Percentiles rank a stretch among this genome's conserved stretches.
Conservation (phyloP, 2,329 filamentous ascomycete species). For the Claviceps capensis region DNA sequence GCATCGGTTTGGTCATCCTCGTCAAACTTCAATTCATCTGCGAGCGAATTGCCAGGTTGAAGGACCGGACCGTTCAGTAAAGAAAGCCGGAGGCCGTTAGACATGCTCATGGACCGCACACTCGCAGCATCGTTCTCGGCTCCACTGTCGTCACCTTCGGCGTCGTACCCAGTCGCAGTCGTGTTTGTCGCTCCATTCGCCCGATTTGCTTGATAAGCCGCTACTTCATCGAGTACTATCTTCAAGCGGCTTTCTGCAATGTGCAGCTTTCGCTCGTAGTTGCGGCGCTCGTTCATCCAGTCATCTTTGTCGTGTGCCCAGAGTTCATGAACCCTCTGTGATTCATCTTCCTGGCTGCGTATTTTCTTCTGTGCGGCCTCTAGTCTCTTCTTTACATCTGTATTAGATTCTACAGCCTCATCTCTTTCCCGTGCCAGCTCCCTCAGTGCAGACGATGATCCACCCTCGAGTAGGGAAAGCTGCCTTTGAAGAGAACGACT, state of each 20-base stretch:
- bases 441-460: constrained; percentile 71
- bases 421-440: constrained; percentile 79
- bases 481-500: constrained; percentile 71
- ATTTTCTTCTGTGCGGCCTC: constrained; percentile 67
- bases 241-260: constrained; percentile 82
- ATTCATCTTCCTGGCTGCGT: constrained; percentile 70
- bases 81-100: constrained; percentile 62
- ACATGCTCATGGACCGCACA: constrained; percentile 56
- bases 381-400: constrained; percentile 63
- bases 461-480: constrained; percentile 73
- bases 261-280: constrained; percentile 72
- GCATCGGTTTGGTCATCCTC: constrained; percentile 59
- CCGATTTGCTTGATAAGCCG: constrained; percentile 49
- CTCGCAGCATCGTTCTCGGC: constrained; percentile 61
- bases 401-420: constrained; percentile 57
- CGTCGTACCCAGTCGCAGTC: constrained; percentile 29
- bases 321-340: constrained; percentile 59
- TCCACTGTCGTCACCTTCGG: constrained; percentile 45
- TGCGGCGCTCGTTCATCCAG: constrained; percentile 75
- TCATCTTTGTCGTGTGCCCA: constrained; percentile 74
- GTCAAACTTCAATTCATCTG: constrained; percentile 82
- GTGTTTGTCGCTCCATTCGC: constrained; percentile 24
- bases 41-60: constrained; percentile 59
- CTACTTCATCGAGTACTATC: constrained; percentile 72
- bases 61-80: constrained; percentile 45